These are phyloP conservation scores for Solanum commersonii DNA, from an alignment of 257 asterid species.

Conservation along the genomic window DNA sequence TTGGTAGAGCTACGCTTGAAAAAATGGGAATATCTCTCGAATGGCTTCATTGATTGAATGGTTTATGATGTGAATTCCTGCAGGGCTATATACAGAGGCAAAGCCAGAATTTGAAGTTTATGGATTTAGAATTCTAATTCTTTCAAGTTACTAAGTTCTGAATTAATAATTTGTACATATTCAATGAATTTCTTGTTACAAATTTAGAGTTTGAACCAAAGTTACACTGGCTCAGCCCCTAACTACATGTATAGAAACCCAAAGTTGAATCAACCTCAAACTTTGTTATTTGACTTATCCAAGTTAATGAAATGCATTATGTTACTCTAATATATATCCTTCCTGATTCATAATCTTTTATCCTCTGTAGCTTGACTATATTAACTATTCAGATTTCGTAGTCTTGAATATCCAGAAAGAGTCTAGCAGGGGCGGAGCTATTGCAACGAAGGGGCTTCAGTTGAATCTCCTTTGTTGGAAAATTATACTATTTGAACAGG, in stretches of 20 bases:
- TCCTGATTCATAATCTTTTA: neutral
- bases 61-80: neutral
- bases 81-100: neutral
- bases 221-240: neutral
- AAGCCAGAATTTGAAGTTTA: neutral
- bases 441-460: neutral
- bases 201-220: neutral
- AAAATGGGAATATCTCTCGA: neutral
- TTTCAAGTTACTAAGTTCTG: neutral
- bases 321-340: neutral
- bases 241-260: neutral
- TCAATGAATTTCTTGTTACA: neutral
- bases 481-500: neutral
- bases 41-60: neutral
- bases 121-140: neutral
- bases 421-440: neutral
- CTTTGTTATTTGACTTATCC: neutral
- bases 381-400: neutral
- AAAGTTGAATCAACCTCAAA: neutral
- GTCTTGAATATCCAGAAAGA: neutral
- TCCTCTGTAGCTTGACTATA: neutral
- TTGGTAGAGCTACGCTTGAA: slow-evolving; percentile 10
- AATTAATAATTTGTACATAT: neutral
- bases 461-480: neutral
- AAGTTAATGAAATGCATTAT: neutral